These are phyloP conservation scores for Favolaschia claudopus DNA, from an alignment of 768 basidiomycete genomes.

Conservation along the genomic window DNA sequence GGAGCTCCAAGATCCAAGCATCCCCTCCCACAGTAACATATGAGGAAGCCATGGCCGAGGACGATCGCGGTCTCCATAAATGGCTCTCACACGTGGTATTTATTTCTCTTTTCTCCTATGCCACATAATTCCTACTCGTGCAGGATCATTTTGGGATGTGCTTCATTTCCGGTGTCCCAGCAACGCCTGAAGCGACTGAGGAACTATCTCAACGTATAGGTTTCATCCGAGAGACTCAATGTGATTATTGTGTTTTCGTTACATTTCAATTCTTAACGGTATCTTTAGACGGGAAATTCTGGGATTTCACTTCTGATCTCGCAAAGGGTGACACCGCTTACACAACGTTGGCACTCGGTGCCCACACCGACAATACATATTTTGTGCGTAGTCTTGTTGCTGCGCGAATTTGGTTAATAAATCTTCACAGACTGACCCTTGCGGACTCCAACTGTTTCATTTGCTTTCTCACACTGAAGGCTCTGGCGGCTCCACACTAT, in stretches of 20 bases:
- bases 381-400: slow-evolving; percentile 55
- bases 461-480: slow-evolving; percentile 85
- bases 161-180: slow-evolving; percentile 82
- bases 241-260: slow-evolving; percentile 32
- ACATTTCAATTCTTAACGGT: slow-evolving; percentile 1
- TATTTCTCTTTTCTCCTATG: slow-evolving; percentile 22
- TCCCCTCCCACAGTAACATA: slow-evolving; percentile 80
- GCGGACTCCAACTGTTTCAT: slow-evolving; percentile 96
- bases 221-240: slow-evolving; percentile 87
- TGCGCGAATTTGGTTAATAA: background rate
- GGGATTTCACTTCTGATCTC: slow-evolving; percentile 95
- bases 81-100: slow-evolving; percentile 85
- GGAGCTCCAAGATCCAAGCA: slow-evolving; percentile 80
- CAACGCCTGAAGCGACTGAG: slow-evolving; percentile 86
- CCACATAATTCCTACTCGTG: background rate
- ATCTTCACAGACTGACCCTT: slow-evolving; percentile 79
- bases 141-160: slow-evolving; percentile 91
- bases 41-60: slow-evolving; percentile 72
- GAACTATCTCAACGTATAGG: slow-evolving; percentile 76
- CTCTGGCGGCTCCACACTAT: slow-evolving; percentile 85
- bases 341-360: slow-evolving; percentile 84
- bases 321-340: slow-evolving; percentile 95
- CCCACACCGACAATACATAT: slow-evolving; percentile 78
- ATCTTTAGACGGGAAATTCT: slow-evolving; percentile 85
- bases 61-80: slow-evolving; percentile 73